Base-by-base conservation (phyloP, 306 rosid species). In the Delonix regia region DNA sequence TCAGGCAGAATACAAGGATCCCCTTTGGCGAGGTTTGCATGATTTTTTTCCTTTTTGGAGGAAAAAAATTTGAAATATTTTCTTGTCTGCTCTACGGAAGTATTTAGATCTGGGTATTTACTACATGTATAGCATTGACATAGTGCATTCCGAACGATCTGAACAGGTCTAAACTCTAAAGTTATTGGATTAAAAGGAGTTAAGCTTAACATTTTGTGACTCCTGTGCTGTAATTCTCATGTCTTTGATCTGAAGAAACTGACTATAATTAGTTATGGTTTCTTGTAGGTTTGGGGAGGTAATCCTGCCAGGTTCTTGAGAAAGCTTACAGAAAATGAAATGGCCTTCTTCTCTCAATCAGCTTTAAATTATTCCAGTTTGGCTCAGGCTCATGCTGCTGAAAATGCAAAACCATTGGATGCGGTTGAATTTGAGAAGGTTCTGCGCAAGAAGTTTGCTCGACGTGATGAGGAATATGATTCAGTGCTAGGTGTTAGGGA, bases 221-320 rank as follows among this genome's bases (percentile, higher is more conserved):
- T 56, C 61, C 14, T 25, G 27, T 9, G 44, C 10, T 44, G 27
- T 13, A 2, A 49, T 61, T 51, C 27, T 69, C 41, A 48, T 41
- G 68, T 51, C 74, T 21, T 70, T 76, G 64, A 52, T 79, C 42
- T 57, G 28, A 38, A 19, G 30, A 11, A 64, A 64, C 42, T 28
- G 19, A 64, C 49, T 73, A 13, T 28, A 34, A 45, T 38, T 9
- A 49, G 13, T 60, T 11, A 19, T 16, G 71, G 27, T 76, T 60
- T 47, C 74, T 75, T 74, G 70, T 85, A 94, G 99, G 94, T 92
- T 61, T 94, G 99, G 99, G 99, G 96, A 75, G 99, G 99, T 49
- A 95, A 93, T 78, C 99, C 99, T 1, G 98, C 99, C 51, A 92
- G 83, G 86, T 93, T 92, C 86, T 83, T 93, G 85, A 91, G 99